These are phyloP conservation scores for Aspergillus sp. DNA, from an alignment of 2,329 filamentous ascomycete species.

Conservation along the genomic window DNA sequence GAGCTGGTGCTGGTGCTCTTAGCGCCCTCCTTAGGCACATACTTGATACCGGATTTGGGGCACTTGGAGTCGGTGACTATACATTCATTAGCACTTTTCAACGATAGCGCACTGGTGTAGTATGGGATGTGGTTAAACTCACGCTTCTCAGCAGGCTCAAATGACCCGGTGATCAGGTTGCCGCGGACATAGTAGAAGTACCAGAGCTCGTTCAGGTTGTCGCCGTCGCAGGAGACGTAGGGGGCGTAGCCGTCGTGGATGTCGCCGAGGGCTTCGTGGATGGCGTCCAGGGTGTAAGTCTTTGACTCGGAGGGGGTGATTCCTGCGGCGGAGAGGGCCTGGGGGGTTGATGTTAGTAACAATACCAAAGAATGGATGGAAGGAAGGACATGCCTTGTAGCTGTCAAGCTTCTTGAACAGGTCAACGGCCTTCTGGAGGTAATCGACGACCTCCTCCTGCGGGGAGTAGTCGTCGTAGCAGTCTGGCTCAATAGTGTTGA, in stretches of 20 bases:
- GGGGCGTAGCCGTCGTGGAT: constrained; percentile 51
- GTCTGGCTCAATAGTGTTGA: constrained; percentile 63
- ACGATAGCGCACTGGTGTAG: too few species aligned
- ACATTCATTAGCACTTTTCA: background rate
- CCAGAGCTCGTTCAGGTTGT: constrained; percentile 55
- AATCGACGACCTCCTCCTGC: constrained; percentile 59
- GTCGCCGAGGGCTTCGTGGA: constrained; percentile 51
- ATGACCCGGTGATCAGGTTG: constrained; percentile 60
- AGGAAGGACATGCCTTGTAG: constrained; percentile 44
- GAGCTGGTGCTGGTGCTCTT: background rate
- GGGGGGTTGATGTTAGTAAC: background rate
- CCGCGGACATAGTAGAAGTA: constrained; percentile 55
- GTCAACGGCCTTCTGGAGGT: constrained; percentile 55
- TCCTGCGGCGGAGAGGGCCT: constrained; percentile 55
- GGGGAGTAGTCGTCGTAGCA: constrained; percentile 61
- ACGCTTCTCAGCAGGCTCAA: constrained; percentile 55
- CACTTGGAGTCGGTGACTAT: constrained; percentile 55
- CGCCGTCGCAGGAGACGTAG: constrained; percentile 52
- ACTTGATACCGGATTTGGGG: constrained; percentile 62
- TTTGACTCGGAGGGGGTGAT: constrained; percentile 52
- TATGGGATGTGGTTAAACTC: constrained; percentile 17
- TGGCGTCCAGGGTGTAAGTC: constrained; percentile 53
- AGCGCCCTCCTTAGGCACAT: constrained; percentile 56
- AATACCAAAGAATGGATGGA: background rate
- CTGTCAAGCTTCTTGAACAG: constrained; percentile 58